Percentiles rank a stretch among this genome's conserved stretches.
Evolutionary conservation across 1,139 yeast species (phyloP).

Genomic region (Schizosaccharomyces versatilis): DNA sequence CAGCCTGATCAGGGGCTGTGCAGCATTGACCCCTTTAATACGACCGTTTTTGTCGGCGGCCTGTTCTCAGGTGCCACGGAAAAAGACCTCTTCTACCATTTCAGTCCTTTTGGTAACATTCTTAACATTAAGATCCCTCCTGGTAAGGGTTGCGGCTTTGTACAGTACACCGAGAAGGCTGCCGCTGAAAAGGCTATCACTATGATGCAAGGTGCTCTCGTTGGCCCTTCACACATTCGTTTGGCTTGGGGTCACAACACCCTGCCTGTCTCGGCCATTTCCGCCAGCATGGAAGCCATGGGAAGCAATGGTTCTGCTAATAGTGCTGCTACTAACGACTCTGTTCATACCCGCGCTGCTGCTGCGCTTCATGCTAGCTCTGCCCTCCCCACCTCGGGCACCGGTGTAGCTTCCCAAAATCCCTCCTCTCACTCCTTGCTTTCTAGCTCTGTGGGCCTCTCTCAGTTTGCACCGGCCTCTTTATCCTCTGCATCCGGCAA

Average conservation of each 20-base stretch:
- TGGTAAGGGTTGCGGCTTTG: slow-evolving; percentile 2
- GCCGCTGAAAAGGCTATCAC: neutral
- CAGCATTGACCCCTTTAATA: neutral
- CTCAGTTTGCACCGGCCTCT: too few relatives aligned
- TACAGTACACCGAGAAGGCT: neutral
- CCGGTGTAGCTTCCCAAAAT: too few relatives aligned
- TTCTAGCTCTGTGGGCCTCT: too few relatives aligned
- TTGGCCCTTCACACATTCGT: neutral
- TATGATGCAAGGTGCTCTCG: neutral
- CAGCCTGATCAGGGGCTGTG: slow-evolving; percentile 1
- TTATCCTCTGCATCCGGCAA: too few relatives aligned
- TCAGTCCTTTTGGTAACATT: neutral
- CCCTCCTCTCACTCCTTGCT: too few relatives aligned
- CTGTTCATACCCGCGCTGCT: too few relatives aligned
- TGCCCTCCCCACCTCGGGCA: too few relatives aligned
- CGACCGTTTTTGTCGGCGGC: slow-evolving; percentile 1
- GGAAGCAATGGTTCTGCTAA: too few relatives aligned
- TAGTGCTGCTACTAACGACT: too few relatives aligned
- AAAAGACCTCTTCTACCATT: neutral
- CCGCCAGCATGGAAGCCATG: too few relatives aligned
- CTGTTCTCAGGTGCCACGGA: neutral
- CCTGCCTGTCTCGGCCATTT: neutral
- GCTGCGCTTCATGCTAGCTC: too few relatives aligned
- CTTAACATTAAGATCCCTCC: slow-evolving; percentile 1
- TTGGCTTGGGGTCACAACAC: slow-evolving; percentile 1